Evolutionary conservation across 305 asterid species (phyloP).

Genomic region (Solanum hybrid): DNA sequence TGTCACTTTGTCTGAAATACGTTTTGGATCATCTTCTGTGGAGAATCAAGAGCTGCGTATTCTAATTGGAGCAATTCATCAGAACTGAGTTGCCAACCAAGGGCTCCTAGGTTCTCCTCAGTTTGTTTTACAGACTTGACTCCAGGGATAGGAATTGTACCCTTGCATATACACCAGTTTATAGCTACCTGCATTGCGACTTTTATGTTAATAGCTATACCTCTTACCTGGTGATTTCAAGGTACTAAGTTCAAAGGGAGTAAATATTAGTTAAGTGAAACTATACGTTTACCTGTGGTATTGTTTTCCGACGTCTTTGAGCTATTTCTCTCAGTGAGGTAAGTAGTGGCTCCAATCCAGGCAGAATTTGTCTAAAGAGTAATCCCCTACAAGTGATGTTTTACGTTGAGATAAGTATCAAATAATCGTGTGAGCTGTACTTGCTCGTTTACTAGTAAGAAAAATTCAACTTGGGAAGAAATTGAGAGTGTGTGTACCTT

Average conservation of each 20-base stretch:
- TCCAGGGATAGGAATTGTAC: conserved; percentile 81
- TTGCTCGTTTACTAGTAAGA: neutral
- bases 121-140: conserved; percentile 67
- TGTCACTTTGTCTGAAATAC: conserved; percentile 69
- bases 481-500: conserved; percentile 29
- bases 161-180: conserved; percentile 88
- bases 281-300: conserved; percentile 45
- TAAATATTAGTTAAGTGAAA: neutral
- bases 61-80: conserved; percentile 62
- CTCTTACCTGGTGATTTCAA: neutral
- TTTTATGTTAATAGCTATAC: neutral
- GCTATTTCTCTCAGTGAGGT: conserved; percentile 50
- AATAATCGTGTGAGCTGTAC: neutral
- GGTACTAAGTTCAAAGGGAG: neutral
- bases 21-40: conserved; percentile 72
- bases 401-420: neutral
- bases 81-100: conserved; percentile 71
- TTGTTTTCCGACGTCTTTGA: conserved; percentile 46
- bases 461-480: neutral
- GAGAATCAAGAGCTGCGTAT: conserved; percentile 56
- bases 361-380: conserved; percentile 70
- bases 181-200: conserved; percentile 54
- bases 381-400: conserved; percentile 39
- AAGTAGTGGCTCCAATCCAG: conserved; percentile 71
- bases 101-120: conserved; percentile 80